Conservation (phyloP, 2,329 filamentous ascomycete genomes). For the Aureobasidium zeae region DNA sequence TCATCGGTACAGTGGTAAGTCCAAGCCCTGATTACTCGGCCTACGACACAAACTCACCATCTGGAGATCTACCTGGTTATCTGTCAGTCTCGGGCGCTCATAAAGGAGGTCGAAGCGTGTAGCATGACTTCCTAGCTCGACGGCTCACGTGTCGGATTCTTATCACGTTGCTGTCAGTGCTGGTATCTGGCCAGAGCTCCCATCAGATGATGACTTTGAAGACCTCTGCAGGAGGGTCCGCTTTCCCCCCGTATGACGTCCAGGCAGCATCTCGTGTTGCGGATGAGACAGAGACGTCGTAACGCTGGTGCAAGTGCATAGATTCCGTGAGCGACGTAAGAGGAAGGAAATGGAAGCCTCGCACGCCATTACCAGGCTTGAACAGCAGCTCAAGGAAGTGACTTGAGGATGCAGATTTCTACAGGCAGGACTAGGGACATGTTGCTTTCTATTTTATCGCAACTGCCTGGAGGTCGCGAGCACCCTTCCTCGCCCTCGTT, state of each 20-base stretch:
- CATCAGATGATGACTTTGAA: slow-evolving; percentile 47
- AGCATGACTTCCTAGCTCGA: slow-evolving; percentile 12
- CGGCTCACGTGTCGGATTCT: slow-evolving; percentile 16
- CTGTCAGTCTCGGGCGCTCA: slow-evolving; percentile 10
- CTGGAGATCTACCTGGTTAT: slow-evolving; percentile 11
- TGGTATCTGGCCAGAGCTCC: slow-evolving; percentile 35
- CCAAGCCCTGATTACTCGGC: slow-evolving; percentile 42
- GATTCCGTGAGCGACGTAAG: slow-evolving; percentile 73
- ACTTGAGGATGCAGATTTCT: slow-evolving; percentile 62
- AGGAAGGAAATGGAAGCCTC: slow-evolving; percentile 68
- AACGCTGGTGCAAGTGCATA: slow-evolving; percentile 78
- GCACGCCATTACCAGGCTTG: slow-evolving; percentile 58
- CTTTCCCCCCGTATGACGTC: slow-evolving; percentile 69
- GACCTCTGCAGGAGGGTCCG: slow-evolving; percentile 44
- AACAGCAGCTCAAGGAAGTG: slow-evolving; percentile 59
- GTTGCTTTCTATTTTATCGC: slow-evolving; percentile 55
- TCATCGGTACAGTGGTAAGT: slow-evolving; percentile 32
- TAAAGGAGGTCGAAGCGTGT: slow-evolving; percentile 9
- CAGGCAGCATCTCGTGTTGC: slow-evolving; percentile 73
- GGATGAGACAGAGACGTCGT: slow-evolving; percentile 73
- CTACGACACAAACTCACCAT: slow-evolving; percentile 32
- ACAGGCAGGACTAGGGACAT: slow-evolving; percentile 63
- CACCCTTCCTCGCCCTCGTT: slow-evolving; percentile 37
- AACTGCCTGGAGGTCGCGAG: slow-evolving; percentile 45
- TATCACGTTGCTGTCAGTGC: slow-evolving; percentile 33